Percentiles rank a stretch among this genome's conserved stretches.
These are phyloP conservation scores for Aspergillus melleus DNA, from an alignment of 2,329 filamentous ascomycete genomes.

Conservation along the genomic window DNA sequence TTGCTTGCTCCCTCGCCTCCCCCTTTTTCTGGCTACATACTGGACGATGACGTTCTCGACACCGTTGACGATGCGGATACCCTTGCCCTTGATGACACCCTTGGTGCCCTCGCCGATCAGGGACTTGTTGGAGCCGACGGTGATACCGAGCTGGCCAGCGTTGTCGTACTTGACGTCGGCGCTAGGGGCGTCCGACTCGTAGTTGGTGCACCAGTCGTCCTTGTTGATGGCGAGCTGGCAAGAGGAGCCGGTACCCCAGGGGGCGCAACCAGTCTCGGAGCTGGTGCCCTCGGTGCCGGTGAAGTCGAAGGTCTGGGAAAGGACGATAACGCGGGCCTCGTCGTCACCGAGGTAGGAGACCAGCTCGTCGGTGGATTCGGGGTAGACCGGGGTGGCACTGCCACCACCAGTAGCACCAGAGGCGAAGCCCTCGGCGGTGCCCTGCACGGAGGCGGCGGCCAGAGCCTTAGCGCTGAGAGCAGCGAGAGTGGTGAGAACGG, in stretches of 20 bases:
- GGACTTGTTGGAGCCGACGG: constrained; percentile 58
- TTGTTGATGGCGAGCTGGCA: constrained; percentile 64
- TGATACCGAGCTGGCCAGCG: constrained; percentile 53
- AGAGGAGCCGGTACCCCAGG: constrained; percentile 53
- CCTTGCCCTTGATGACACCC: constrained; percentile 60
- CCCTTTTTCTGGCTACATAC: background rate
- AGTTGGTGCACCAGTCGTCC: constrained; percentile 60
- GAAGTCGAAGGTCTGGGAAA: constrained; percentile 25
- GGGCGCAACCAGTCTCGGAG: constrained; percentile 57
- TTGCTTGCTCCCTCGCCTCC: background rate
- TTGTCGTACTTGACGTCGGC: constrained; percentile 46
- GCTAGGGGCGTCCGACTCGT: constrained; percentile 54
- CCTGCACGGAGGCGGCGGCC: constrained; percentile 41
- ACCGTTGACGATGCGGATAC: constrained; percentile 50
- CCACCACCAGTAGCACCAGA: constrained; percentile 60
- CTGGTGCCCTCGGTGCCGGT: constrained; percentile 35
- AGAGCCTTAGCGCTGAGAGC: constrained; percentile 15
- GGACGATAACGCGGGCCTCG: constrained; percentile 57
- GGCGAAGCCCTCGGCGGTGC: constrained; percentile 48
- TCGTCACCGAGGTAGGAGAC: constrained; percentile 59
- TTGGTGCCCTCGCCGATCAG: constrained; percentile 55
- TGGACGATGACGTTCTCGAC: constrained; percentile 62
- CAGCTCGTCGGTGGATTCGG: constrained; percentile 57
- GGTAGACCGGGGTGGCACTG: constrained; percentile 54
- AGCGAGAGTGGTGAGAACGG: constrained; percentile 16